phyloP scores from a whole-genome alignment of 306 rosid species.

The Rosa persica region DNA sequence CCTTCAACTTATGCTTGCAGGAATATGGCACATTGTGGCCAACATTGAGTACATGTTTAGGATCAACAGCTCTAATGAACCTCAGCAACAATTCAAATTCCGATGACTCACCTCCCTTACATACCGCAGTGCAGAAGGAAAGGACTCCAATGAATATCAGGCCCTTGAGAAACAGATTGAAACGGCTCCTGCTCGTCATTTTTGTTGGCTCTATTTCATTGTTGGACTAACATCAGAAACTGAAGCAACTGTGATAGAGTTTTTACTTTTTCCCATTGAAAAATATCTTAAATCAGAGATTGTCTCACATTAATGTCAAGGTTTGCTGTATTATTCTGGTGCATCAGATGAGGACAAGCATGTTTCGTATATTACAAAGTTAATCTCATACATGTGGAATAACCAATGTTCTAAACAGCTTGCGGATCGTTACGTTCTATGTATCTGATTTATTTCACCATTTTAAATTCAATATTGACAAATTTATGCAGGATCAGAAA shows the following conservation, averaged over 20 bases:
- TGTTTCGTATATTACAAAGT: conserved; percentile 28
- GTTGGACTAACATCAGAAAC: conserved; percentile 16
- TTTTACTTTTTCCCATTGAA: background rate
- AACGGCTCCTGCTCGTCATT: conserved; percentile 26
- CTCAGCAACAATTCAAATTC: conserved; percentile 30
- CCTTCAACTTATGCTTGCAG: conserved; percentile 30
- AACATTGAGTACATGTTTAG: conserved; percentile 23
- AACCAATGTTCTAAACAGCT: conserved; percentile 28
- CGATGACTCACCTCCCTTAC: conserved; percentile 20
- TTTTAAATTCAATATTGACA: background rate
- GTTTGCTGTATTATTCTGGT: conserved; percentile 18
- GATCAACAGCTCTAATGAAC: conserved; percentile 40
- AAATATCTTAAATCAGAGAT: conserved; percentile 1
- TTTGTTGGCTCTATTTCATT: conserved; percentile 12
- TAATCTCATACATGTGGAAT: conserved; percentile 14
- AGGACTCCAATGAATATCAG: conserved; percentile 19
- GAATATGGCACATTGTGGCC: conserved; percentile 5
- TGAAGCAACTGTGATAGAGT: background rate
- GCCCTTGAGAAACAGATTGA: conserved; percentile 25
- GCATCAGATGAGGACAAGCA: conserved; percentile 38
- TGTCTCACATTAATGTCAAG: background rate
- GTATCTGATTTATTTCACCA: background rate
- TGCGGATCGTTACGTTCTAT: conserved; percentile 29
- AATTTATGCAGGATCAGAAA: background rate
- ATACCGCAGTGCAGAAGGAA: conserved; percentile 5